Evolutionary conservation across 2,329 filamentous ascomycete genomes (phyloP), one percentile per base, ranked within the genome.

Genomic region (Canariomyces notabilis): DNA sequence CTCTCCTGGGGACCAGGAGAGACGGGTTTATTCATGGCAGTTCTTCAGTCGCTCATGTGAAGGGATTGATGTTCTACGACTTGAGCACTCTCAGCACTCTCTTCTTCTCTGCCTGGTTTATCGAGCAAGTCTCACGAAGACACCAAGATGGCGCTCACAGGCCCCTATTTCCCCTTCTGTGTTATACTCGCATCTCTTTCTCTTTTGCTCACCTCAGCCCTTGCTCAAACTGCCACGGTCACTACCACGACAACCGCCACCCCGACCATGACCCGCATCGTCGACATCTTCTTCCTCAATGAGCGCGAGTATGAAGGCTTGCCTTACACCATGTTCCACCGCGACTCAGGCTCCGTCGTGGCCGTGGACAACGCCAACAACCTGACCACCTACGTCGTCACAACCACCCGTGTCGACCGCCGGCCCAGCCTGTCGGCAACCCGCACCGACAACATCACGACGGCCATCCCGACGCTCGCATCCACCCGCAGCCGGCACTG

Each of bases 241-340:
- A 40, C 46, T 3, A 41, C 39, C 8, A 26, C 42, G 3, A 26
- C 42, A 26, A 36, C 34, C 7, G 33, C 42, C 18, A 50, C 52
- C 14, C 44, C 51, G n/a, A 44, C 46, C 16, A 19, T 52, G 11
- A 59, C 55, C 32, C 44, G 38, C 23, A 45, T 56, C 9, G 47
- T 59, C 39, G 49, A 53, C 26, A 46, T 61, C 38, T 61, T 57
- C 48, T 60, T 53, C 51, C 49, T 59, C 39, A 52, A 56, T 51
- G 53, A 57, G 40, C 55, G 53, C 4, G 56, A 44, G 33, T 55
- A 56, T 40, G 56, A 60, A 34, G 55, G 53, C 20, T 48, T 58
- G 22, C 58, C 56, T 1, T 59, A 58, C 46, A 58, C 57, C 15
- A 34, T 58, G 12, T 52, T 57, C 44, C 54, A 59, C 46, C 53